Percentiles rank a stretch among this genome's conserved stretches.
Conservation (phyloP, 805 yeast genomes). For the Candida ponderosae region DNA sequence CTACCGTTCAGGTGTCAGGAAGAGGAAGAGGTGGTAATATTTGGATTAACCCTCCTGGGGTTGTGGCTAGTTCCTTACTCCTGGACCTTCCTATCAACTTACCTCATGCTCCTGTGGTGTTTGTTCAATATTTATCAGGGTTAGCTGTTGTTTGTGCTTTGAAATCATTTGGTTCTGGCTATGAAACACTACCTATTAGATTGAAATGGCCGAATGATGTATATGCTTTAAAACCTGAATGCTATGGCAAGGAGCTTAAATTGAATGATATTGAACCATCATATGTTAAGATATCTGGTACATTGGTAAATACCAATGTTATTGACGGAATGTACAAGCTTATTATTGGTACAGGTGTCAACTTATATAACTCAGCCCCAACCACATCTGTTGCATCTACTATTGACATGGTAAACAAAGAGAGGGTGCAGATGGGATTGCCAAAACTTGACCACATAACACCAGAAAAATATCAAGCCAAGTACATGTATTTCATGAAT, state of each 20-base stretch:
- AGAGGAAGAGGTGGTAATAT: constrained; percentile 91
- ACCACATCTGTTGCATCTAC: constrained; percentile 81
- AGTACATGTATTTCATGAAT: constrained; percentile 58
- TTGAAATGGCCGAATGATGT: constrained; percentile 98
- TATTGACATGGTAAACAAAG: constrained; percentile 50
- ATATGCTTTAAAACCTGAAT: constrained; percentile 64
- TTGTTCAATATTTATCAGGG: constrained; percentile 79
- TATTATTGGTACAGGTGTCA: constrained; percentile 83
- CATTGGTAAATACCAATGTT: constrained; percentile 72
- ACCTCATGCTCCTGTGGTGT: constrained; percentile 57
- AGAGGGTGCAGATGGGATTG: constrained; percentile 34
- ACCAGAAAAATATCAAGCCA: constrained; percentile 55
- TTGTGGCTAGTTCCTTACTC: constrained; percentile 72
- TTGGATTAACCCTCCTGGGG: constrained; percentile 95
- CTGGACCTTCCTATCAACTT: constrained; percentile 41
- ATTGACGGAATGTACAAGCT: constrained; percentile 52
- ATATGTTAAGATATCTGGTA: constrained; percentile 75
- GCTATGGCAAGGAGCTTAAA: constrained; percentile 31
- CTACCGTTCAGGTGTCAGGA: constrained; percentile 83
- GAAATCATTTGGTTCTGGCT: constrained; percentile 49
- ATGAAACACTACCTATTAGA: constrained; percentile 67
- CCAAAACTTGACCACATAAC: constrained; percentile 17
- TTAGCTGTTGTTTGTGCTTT: constrained; percentile 80
- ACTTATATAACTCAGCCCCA: constrained; percentile 80
- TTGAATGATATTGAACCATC: constrained; percentile 52